Evolutionary conservation across 2,329 filamentous ascomycete genomes (phyloP), one percentile per base, ranked within the genome.

Genomic region (Gyromitra esculenta): DNA sequence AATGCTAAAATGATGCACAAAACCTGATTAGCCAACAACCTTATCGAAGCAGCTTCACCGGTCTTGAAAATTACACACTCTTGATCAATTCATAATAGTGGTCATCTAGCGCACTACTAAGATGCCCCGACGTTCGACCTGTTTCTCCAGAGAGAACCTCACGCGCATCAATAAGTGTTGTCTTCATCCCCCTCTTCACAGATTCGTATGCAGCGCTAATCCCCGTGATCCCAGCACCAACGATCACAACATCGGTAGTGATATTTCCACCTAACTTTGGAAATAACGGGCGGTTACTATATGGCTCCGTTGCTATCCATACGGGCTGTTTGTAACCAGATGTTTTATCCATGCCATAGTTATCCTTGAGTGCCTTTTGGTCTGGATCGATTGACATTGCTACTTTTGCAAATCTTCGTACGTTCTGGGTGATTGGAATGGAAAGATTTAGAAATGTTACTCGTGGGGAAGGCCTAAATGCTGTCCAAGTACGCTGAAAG

Each of bases 61-160:
- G 39, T 45, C 1, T 15, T 50, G 2, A 35, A 57, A 9, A 25
- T 21, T 8, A 63, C 77, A n/a, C 66, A 79, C 77, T 87, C 81
- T 85, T 85, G 6, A 83, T 83, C 67, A 89, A 87, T 31, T 85
- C 83, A 0, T 83, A 79, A 75, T 88, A 89, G 1, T 85, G 85
- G 66, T 88, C 87, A 39, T 89, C 88, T 1, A 89, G 82, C 2
- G 86, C 86, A 73, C 85, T 88, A 1, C 87, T 84, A 39, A 89
- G 81, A 79, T 89, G 87, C 0, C 87, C 87, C 54, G 84, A 86
- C 0, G 87, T 89, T 3, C 87, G 82, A 0, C 87, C 87, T 0
- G 85, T 86, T 80, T 89, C 88, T 1, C 87, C 87, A 1, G 86
- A 85, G 0, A 89, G 81, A 1, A 87, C 83, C n/a, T 88, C 84